Evolutionary conservation across 2,329 filamentous ascomycete species (phyloP), one percentile per base, ranked within the genome.

Genomic region (Thielaviopsis euricoi): DNA sequence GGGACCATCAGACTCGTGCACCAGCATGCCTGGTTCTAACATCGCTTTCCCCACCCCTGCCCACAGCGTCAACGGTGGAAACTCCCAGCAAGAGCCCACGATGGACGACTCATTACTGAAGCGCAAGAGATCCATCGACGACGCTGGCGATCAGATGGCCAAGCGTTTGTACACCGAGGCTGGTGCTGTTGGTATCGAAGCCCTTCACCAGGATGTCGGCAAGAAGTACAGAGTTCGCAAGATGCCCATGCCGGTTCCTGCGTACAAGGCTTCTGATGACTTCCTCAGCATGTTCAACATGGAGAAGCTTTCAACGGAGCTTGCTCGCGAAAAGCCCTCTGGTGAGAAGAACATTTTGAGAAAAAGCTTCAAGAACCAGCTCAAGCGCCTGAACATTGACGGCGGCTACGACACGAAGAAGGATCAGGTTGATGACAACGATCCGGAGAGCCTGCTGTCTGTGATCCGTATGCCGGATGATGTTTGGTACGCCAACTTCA

Each of bases 341-440:
- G 81, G 81, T 62, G 78, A 82, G 67, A 84, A 83, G 73, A 84
- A 84, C 65, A 79, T 78, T 62, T 72, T 85, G 53, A 76, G 81
- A 25, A 84, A 84, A 67, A 83, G 81, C 17, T 85, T 84, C 71
- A 85, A 85, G 68, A 80, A 80, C 56, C 79, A 84, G 63, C 81
- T 85, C 67, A 84, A 84, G 71, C 76, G 75, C 52, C 70, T 84
- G 33, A 79, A 79, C 40, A 73, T 85, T 25, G 76, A 76, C 56
- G 81, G 81, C 10, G 77, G 80, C 60, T 85, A 82, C 63, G 81
- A 84, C 63, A 67, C 68, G 56, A 81, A 80, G 69, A 77, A 79
- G 64, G 77, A 81, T 49, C 69, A 73, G 21, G 77, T 78, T 63
- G 77, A 80, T 50, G 69, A 73, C 13, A 71, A 74, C 43, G 72